Evolutionary conservation across 805 yeast species (phyloP), one percentile per base, ranked within the genome.

Genomic region (Zygosaccharomyces lentus): DNA sequence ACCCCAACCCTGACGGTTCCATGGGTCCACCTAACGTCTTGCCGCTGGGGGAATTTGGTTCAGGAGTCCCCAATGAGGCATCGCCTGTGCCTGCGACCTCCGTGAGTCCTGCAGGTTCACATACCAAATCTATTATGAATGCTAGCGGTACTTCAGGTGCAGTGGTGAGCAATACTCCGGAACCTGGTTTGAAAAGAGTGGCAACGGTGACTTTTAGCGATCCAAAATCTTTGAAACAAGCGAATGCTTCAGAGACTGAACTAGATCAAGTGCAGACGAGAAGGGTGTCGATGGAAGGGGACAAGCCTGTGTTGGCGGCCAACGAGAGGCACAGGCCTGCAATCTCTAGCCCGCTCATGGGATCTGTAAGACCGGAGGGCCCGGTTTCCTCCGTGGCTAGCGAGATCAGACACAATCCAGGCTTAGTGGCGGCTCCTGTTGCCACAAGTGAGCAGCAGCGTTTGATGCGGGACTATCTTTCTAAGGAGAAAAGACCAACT

Each of bases 101-200:
- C 16, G 54, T 50, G 26, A 55, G 64, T 41, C 63, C 63, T 17
- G 53, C 54, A 21, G 47, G 53, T 9, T 49, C 55, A n/a, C 54
- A 54, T 13, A 58, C 64, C 3, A 64, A 60, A 41, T 58, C 67
- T 6, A 64, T 64, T 15, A 64, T 64, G 67, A 64, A 64, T 42
- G 59, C 47, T 1, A 59, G 62, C 36, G 67, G 67, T 0, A 59
- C 59, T 9, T 61, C 67, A 2, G 68, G 67, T 7, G 67, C 67
- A 6, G 65, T 64, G 12, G 61, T 64, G 8, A 55, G 55, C 19
- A 61, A 62, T 34, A 60, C 65, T 4, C 68, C 68, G 2, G 66
- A 61, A 32, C 55, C 63, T 5, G 67, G 64, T 1, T 40, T 62
- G 43, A 61, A 61, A 46, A 52, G 66, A 36, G 61, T 57, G 7